These are phyloP conservation scores for Trichoderma afroharzianum DNA, from an alignment of 2,329 filamentous ascomycete species.

Conservation along the genomic window DNA sequence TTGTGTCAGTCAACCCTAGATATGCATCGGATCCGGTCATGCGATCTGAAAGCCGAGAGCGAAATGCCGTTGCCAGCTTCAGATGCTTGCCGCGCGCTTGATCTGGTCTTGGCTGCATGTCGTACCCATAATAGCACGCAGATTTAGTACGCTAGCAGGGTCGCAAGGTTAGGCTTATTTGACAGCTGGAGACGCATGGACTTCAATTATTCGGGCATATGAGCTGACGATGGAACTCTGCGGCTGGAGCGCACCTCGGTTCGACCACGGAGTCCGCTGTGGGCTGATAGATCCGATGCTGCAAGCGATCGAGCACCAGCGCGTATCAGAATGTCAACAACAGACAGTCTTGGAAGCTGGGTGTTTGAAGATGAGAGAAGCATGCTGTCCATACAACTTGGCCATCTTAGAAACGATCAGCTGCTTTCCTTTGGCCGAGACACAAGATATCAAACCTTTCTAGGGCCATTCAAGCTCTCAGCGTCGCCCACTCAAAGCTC, in stretches of 20 bases:
- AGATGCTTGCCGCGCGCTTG: not conserved
- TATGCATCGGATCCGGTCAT: not conserved
- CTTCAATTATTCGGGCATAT: not conserved
- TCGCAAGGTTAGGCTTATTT: not conserved
- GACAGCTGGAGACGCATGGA: not conserved
- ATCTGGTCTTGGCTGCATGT: not conserved
- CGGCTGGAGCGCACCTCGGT: not conserved
- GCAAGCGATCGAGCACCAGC: not conserved
- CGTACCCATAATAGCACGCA: not conserved
- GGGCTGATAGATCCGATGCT: not conserved
- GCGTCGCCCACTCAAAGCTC: not conserved
- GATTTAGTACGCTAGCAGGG: not conserved
- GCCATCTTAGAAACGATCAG: not conserved
- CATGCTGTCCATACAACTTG: not conserved
- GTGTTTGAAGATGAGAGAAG: not conserved
- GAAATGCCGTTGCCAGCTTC: not conserved
- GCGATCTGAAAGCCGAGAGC: not conserved
- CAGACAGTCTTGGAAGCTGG: not conserved
- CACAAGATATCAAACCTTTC: not conserved
- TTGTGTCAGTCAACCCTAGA: not conserved
- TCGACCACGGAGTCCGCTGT: not conserved
- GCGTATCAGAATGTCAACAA: not conserved
- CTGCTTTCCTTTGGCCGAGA: not conserved
- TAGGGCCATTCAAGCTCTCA: not conserved
- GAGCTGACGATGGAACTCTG: not conserved